Evolutionary conservation across 306 rosid species (phyloP).

Genomic region (Prinsepia uniflora): DNA sequence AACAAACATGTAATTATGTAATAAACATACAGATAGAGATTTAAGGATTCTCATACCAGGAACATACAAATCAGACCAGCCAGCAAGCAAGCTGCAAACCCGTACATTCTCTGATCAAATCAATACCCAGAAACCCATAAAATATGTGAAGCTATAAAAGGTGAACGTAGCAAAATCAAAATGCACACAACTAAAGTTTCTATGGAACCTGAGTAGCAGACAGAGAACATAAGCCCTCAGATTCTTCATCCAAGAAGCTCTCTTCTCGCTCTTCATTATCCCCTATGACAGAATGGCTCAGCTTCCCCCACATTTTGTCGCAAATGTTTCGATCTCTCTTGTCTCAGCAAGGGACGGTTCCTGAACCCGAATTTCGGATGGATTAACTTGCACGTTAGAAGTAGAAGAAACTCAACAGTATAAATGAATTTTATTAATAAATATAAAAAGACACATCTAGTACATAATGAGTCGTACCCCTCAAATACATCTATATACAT

Average conservation of each 20-base stretch:
- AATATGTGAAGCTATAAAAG: constrained; percentile 15
- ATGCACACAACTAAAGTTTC: neutral
- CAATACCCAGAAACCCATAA: constrained; percentile 33
- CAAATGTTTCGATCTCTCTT: constrained; percentile 16
- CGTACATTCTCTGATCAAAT: constrained; percentile 73
- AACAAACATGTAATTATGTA: too few species aligned
- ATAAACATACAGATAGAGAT: neutral
- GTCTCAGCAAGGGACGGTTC: too few species aligned
- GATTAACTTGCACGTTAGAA: too few species aligned
- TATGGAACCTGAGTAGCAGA: constrained; percentile 64
- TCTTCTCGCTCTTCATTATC: constrained; percentile 49
- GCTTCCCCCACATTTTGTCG: constrained; percentile 58
- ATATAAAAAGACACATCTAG: too few species aligned
- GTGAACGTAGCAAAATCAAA: constrained; percentile 5
- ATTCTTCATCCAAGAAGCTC: constrained; percentile 56
- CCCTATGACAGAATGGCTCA: constrained; percentile 34
- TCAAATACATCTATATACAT: too few species aligned
- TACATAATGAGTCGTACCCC: too few species aligned
- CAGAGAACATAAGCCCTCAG: constrained; percentile 58
- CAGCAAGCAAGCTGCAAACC: constrained; percentile 62
- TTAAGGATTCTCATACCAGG: constrained; percentile 53
- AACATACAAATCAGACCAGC: constrained; percentile 74
- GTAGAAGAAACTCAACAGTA: too few species aligned
- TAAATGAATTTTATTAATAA: too few species aligned
- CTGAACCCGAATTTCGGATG: too few species aligned